A percentile compares a stretch with the other conserved stretches of the same genome.
Conservation (phyloP, 257 asterid species). For the Solanum chaucha region DNA sequence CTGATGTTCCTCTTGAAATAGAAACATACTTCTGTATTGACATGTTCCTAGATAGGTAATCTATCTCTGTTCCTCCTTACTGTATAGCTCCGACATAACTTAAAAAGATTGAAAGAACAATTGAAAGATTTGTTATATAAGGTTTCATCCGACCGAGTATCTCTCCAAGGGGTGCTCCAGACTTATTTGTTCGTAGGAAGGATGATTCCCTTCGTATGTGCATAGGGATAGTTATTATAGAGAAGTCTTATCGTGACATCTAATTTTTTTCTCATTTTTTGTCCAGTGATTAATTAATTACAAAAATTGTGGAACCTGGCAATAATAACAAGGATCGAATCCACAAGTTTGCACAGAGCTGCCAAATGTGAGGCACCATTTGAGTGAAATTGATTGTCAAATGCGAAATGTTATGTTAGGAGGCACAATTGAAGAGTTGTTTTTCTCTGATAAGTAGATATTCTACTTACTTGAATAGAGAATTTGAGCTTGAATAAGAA, state of each 20-base stretch:
- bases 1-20: too few species aligned
- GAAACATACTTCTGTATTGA: too few species aligned
- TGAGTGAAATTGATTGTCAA: not conserved
- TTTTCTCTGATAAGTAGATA: not conserved
- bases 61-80: too few species aligned
- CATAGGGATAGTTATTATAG: not conserved
- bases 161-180: too few species aligned
- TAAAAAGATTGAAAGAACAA: too few species aligned
- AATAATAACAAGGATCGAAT: not conserved
- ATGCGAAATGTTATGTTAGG: not conserved
- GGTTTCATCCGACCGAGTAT: too few species aligned
- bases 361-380: not conserved
- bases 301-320: not conserved
- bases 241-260: not conserved
- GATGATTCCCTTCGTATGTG: too few species aligned
- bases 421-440: not conserved
- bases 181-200: too few species aligned
- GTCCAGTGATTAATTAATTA: not conserved
- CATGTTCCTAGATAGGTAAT: too few species aligned
- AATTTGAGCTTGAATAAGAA: not conserved
- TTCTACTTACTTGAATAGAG: not conserved
- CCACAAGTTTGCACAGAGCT: not conserved
- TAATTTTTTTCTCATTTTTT: not conserved
- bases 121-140: too few species aligned
- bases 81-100: too few species aligned